These are phyloP conservation scores for Lactarius sp. DNA, from an alignment of 768 basidiomycete species.

Conservation along the genomic window DNA sequence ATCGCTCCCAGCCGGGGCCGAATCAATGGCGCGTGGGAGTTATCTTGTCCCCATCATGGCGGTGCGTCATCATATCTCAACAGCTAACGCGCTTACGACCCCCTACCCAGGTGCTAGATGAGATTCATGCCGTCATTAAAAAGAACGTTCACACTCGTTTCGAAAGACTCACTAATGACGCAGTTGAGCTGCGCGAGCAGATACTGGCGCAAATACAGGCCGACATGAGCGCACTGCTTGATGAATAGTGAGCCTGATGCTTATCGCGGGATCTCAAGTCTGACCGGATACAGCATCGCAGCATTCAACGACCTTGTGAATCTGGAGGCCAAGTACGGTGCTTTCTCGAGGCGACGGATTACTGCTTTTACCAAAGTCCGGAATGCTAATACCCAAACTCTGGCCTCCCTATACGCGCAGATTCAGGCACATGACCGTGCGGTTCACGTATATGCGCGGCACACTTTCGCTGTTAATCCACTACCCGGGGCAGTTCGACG, in stretches of 20 bases:
- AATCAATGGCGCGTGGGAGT: background rate
- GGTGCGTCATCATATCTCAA: background rate
- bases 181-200: constrained; percentile 14
- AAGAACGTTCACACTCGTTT: constrained; percentile 20
- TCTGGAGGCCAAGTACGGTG: constrained; percentile 18
- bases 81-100: background rate
- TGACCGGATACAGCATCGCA: constrained; percentile 12
- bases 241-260: constrained; percentile 19
- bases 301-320: constrained; percentile 18
- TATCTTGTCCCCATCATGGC: constrained; percentile 10
- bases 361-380: constrained; percentile 11
- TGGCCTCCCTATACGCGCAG: constrained; percentile 2
- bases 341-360: constrained; percentile 16
- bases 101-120: constrained; percentile 16
- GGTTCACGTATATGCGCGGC: constrained; percentile 11
- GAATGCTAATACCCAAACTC: background rate
- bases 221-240: constrained; percentile 18
- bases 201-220: constrained; percentile 17
- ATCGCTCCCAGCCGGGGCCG: background rate
- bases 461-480: constrained; percentile 4
- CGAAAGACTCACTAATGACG: constrained; percentile 14
- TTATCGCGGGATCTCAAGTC: background rate
- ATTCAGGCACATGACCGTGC: constrained; percentile 16
- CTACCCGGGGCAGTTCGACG: constrained; percentile 16
- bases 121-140: constrained; percentile 17